Evolutionary conservation across 2,329 filamentous ascomycete species (phyloP).

Genomic region (Nectriaceae sp.): DNA sequence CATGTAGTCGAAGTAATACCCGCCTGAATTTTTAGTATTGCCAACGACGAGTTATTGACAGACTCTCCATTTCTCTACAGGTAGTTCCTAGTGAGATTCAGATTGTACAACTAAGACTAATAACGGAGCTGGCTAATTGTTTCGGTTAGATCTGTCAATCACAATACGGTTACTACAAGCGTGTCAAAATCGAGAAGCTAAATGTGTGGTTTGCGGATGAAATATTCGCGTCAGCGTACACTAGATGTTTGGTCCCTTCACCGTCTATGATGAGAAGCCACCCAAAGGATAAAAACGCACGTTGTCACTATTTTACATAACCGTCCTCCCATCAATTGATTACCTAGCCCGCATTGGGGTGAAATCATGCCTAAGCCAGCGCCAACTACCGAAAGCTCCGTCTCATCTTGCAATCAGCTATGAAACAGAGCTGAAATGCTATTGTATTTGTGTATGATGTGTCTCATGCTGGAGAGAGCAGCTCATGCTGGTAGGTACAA

Average conservation of each 20-base stretch:
- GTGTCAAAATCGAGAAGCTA: background rate
- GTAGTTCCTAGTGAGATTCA: too few species aligned
- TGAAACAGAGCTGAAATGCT: constrained; percentile 25
- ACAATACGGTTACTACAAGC: background rate
- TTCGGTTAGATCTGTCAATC: too few species aligned
- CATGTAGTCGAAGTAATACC: background rate
- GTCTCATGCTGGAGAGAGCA: constrained; percentile 22
- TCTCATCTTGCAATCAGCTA: constrained; percentile 12
- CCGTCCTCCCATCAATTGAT: constrained; percentile 25
- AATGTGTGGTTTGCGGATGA: constrained; percentile 13
- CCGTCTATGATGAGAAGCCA: constrained; percentile 51
- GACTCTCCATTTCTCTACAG: too few species aligned
- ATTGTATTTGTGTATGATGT: constrained; percentile 25
- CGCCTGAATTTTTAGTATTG: background rate
- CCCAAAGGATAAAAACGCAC: constrained; percentile 41
- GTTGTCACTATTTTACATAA: constrained; percentile 55
- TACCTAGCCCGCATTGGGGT: constrained; percentile 24
- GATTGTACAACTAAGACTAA: too few species aligned
- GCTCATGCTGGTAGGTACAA: constrained; percentile 32
- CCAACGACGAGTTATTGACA: too few species aligned
- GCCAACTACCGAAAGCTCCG: constrained; percentile 24
- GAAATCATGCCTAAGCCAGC: constrained; percentile 22
- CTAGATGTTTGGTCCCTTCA: constrained; percentile 44
- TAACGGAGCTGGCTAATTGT: too few species aligned
- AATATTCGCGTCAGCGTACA: constrained; percentile 41